Percentiles rank a stretch among this genome's conserved stretches.
These are phyloP conservation scores for Suhomyces xylopsoci DNA, from an alignment of 805 yeast genomes.

Conservation along the genomic window DNA sequence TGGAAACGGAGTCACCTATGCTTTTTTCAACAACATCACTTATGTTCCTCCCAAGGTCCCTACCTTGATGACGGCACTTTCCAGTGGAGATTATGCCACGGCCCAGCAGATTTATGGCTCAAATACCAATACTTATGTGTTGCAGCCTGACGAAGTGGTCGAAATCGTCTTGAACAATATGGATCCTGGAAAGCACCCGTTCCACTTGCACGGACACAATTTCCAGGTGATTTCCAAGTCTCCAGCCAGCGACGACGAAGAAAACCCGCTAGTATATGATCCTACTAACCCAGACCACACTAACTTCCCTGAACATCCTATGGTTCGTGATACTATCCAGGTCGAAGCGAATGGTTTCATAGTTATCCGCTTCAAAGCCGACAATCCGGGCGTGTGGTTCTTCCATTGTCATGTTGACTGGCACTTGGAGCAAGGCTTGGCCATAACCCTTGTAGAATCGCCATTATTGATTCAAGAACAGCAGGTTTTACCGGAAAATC, in stretches of 20 bases:
- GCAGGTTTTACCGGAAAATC: slow-evolving; percentile 41
- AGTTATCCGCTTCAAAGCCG: slow-evolving; percentile 70
- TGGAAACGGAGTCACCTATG: slow-evolving; percentile 73
- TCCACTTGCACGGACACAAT: slow-evolving; percentile 74
- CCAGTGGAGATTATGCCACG: slow-evolving; percentile 49
- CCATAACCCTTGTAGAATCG: slow-evolving; percentile 67
- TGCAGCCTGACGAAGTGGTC: slow-evolving; percentile 59
- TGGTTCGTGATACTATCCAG: slow-evolving; percentile 67
- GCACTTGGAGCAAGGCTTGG: slow-evolving; percentile 81
- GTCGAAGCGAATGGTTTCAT: slow-evolving; percentile 67
- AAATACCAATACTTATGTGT: slow-evolving; percentile 60
- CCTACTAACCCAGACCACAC: slow-evolving; percentile 37
- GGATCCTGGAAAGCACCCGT: slow-evolving; percentile 79
- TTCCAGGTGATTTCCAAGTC: slow-evolving; percentile 63
- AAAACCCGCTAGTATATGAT: slow-evolving; percentile 49
- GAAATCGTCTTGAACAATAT: slow-evolving; percentile 76
- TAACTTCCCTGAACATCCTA: slow-evolving; percentile 56
- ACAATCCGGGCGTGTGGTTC: slow-evolving; percentile 92
- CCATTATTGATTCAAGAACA: slow-evolving; percentile 49
- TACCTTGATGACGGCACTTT: slow-evolving; percentile 58
- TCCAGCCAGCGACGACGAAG: slow-evolving; percentile 49
- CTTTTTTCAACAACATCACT: slow-evolving; percentile 68
- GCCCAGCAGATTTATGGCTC: slow-evolving; percentile 70
- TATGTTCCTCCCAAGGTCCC: slow-evolving; percentile 70
- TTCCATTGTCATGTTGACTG: slow-evolving; percentile 91